Evolutionary conservation across 768 basidiomycete genomes (phyloP).

Genomic region (Jaapia argillacea): DNA sequence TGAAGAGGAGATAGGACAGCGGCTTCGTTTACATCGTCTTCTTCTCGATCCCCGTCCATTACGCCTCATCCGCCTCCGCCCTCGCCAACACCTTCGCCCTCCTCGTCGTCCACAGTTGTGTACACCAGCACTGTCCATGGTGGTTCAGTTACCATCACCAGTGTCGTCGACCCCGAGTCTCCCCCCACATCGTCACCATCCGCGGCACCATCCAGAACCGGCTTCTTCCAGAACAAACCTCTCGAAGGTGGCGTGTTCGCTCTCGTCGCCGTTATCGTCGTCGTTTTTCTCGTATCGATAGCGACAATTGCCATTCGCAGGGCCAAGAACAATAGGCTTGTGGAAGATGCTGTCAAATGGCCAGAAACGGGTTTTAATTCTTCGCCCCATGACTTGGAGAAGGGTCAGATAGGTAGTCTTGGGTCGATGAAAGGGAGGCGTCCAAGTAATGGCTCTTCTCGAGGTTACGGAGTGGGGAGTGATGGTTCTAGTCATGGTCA

Average conservation of each 20-base stretch:
- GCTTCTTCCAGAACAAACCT: conserved; percentile 59
- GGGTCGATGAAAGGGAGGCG: not conserved
- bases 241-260: conserved; percentile 51
- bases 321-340: conserved; percentile 25
- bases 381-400: conserved; percentile 3
- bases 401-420: not conserved
- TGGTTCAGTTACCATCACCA: conserved; percentile 13
- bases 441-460: not conserved
- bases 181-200: conserved; percentile 18
- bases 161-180: conserved; percentile 16
- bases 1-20: not conserved
- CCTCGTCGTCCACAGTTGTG: conserved; percentile 1
- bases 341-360: conserved; percentile 15
- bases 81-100: not conserved
- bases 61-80: not conserved
- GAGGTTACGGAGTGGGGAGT: not conserved
- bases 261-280: conserved; percentile 35
- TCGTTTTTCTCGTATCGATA: conserved; percentile 33
- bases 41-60: not conserved
- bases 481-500: not conserved
- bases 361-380: conserved; percentile 3
- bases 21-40: too few relatives aligned
- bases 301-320: conserved; percentile 40
- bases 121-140: conserved; percentile 6
- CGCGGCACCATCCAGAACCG: conserved; percentile 13